These are phyloP conservation scores for Termitomyces sp. DNA, from an alignment of 768 basidiomycete species.

Conservation along the genomic window DNA sequence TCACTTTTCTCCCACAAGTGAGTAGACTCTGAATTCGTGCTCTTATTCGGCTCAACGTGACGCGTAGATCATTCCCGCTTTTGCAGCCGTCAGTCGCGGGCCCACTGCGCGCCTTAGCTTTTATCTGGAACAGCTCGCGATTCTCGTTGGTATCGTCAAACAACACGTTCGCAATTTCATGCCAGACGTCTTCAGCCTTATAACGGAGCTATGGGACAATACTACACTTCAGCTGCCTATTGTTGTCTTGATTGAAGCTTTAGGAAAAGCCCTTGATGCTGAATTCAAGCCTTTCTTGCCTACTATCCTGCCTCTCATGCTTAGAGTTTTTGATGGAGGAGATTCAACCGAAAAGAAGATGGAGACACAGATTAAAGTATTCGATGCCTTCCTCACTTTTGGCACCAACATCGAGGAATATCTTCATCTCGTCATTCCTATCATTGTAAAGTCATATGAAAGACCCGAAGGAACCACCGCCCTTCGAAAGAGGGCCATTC, in stretches of 20 bases:
- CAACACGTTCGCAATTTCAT: constrained; percentile 94
- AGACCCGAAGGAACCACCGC: constrained; percentile 64
- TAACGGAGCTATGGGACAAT: constrained; percentile 90
- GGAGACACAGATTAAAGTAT: constrained; percentile 80
- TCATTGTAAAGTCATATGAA: constrained; percentile 90
- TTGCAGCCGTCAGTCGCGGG: constrained; percentile 79
- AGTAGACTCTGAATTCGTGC: background rate
- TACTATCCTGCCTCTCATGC: constrained; percentile 78
- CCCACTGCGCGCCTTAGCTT: constrained; percentile 81
- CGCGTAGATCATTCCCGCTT: constrained; percentile 86
- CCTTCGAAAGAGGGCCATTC: constrained; percentile 84
- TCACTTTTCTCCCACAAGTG: constrained; percentile 91
- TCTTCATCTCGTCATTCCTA: constrained; percentile 91
- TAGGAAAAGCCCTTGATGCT: constrained; percentile 90
- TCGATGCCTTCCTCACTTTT: constrained; percentile 92
- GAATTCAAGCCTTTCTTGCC: constrained; percentile 97
- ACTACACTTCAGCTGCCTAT: constrained; percentile 81
- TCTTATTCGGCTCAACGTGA: background rate
- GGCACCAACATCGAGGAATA: constrained; percentile 98
- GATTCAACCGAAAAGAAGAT: constrained; percentile 77
- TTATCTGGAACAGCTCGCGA: constrained; percentile 92
- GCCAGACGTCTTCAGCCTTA: constrained; percentile 75
- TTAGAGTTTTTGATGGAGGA: constrained; percentile 82
- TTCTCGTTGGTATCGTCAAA: constrained; percentile 93
- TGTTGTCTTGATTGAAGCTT: constrained; percentile 86